These are phyloP conservation scores for Pseudisothecium myosuroides DNA, from an alignment of 225 moss, liverwort and hornwort species.

Conservation along the genomic window DNA sequence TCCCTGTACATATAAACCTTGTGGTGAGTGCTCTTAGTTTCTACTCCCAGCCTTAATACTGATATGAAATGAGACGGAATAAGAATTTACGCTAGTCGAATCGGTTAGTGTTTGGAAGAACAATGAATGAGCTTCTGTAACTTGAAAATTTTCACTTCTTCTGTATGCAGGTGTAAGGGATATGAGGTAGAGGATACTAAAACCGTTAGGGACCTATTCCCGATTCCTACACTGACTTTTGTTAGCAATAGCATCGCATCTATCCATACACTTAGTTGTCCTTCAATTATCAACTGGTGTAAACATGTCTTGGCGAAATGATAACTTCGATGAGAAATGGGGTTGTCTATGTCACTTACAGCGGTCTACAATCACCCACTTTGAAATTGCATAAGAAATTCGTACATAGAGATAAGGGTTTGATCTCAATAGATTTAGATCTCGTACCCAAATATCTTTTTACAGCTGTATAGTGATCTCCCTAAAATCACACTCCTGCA, in stretches of 20 bases:
- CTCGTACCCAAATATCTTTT: neutral
- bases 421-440: neutral
- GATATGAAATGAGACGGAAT: neutral
- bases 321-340: neutral
- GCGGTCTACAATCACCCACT: neutral
- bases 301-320: neutral
- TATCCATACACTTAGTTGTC: neutral
- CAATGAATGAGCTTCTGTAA: neutral
- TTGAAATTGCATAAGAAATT: neutral
- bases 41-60: neutral
- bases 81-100: neutral
- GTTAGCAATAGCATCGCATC: neutral
- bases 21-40: conserved; percentile 39
- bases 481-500: neutral
- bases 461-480: neutral
- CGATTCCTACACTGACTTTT: neutral
- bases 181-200: neutral
- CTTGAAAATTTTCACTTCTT: neutral
- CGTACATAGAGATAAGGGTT: neutral
- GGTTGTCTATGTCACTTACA: neutral
- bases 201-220: neutral
- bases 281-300: neutral
- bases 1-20: conserved; percentile 72
- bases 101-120: neutral
- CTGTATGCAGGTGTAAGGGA: neutral